phyloP scores from a whole-genome alignment of 805 yeast genomes.

The Jamesozyma jinghongensis region DNA sequence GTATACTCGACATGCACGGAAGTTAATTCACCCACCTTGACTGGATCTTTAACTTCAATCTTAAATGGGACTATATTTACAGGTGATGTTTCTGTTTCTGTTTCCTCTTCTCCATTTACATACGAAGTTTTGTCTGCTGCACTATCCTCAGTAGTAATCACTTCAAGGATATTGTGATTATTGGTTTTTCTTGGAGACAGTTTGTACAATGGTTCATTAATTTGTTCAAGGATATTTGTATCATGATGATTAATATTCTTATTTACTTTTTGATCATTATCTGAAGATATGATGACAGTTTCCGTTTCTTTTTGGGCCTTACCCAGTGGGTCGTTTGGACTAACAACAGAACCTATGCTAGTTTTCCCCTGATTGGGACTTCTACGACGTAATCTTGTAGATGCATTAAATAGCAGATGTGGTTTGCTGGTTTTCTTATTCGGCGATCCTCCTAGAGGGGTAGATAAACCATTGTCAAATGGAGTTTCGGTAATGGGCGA shows the following conservation, averaged over 20 bases:
- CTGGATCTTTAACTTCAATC: conserved; percentile 80
- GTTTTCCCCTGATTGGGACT: conserved; percentile 15
- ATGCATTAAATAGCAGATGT: conserved; percentile 28
- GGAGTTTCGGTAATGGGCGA: conserved; percentile 15
- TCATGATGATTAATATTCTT: conserved; percentile 18
- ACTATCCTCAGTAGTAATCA: not conserved
- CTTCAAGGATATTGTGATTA: not conserved
- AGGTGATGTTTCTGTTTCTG: conserved; percentile 2
- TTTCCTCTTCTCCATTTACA: not conserved
- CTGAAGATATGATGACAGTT: conserved; percentile 24
- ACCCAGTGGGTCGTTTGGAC: conserved; percentile 27
- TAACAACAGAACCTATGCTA: conserved; percentile 3
- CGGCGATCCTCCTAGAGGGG: conserved; percentile 10
- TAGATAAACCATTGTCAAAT: conserved; percentile 1
- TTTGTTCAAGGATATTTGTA: conserved; percentile 14
- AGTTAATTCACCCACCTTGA: conserved; percentile 83
- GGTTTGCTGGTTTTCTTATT: conserved; percentile 12
- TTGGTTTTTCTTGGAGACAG: conserved; percentile 14
- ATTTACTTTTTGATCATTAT: conserved; percentile 17
- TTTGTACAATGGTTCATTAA: conserved; percentile 20
- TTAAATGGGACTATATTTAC: conserved; percentile 32
- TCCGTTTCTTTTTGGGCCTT: conserved; percentile 28
- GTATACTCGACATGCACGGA: conserved; percentile 83
- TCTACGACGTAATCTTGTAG: conserved; percentile 39
- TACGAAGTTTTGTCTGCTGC: too few species aligned